Conservation (phyloP, 805 yeast species). For the Spathaspora sp. region DNA sequence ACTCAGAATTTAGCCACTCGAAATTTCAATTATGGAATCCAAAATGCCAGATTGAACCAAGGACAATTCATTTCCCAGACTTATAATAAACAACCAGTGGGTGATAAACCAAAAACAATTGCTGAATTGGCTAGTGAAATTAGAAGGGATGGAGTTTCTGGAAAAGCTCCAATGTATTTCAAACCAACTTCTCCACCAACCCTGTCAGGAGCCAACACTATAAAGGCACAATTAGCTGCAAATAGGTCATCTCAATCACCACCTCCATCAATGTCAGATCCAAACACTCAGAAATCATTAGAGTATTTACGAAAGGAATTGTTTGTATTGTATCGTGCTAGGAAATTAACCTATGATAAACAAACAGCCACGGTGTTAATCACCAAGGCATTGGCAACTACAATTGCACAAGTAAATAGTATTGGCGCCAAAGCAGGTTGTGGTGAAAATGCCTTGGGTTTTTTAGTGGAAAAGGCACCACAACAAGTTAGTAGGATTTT, state of each 20-base stretch:
- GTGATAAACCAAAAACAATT: conserved; percentile 32
- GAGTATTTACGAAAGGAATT: conserved; percentile 84
- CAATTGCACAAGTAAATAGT: conserved; percentile 84
- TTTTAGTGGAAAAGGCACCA: conserved; percentile 77
- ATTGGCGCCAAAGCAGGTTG: conserved; percentile 85
- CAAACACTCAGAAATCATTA: conserved; percentile 54
- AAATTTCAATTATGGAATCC: conserved; percentile 20
- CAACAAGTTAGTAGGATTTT: conserved; percentile 74
- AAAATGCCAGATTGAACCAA: conserved; percentile 15
- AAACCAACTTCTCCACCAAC: conserved; percentile 14
- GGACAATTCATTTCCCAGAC: conserved; percentile 11
- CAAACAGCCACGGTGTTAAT: conserved; percentile 80
- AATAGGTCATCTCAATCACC: conserved; percentile 28
- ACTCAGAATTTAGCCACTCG: conserved; percentile 21
- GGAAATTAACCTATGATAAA: conserved; percentile 67
- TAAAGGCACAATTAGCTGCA: conserved; percentile 47
- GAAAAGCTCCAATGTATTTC: conserved; percentile 33
- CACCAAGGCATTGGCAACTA: conserved; percentile 89
- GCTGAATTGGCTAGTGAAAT: conserved; percentile 42
- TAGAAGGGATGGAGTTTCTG: conserved; percentile 27
- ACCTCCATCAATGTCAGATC: conserved; percentile 9
- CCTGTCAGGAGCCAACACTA: conserved; percentile 16
- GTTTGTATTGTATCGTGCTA: conserved; percentile 71
- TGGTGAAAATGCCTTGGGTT: conserved; percentile 72
- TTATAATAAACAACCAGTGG: conserved; percentile 7